Evolutionary conservation across 2,329 filamentous ascomycete genomes (phyloP).

Genomic region (Penicillium sp.): DNA sequence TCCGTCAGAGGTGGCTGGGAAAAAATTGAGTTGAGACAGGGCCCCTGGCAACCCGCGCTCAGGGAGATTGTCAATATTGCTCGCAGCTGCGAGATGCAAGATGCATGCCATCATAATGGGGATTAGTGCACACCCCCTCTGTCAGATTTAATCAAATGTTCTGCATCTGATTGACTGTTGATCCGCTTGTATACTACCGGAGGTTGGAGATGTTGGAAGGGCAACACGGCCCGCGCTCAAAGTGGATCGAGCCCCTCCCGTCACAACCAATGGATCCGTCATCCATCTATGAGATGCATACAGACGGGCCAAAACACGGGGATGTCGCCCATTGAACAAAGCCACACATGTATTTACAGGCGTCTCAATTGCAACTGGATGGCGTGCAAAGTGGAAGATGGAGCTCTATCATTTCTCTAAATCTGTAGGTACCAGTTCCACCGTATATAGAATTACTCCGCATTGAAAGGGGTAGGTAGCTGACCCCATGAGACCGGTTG

Average conservation of each 20-base stretch:
- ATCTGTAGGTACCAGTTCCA: no score
- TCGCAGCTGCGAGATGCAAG: not conserved
- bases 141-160: constrained; percentile 19
- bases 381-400: no score
- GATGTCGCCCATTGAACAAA: no score
- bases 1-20: constrained; percentile 34
- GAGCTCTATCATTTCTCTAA: no score
- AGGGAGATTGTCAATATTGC: not conserved
- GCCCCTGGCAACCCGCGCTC: not conserved
- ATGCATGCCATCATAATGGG: not conserved
- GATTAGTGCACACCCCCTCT: constrained; percentile 6
- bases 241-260: not conserved
- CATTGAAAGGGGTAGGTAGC: no score
- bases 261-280: not conserved
- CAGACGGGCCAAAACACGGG: not conserved
- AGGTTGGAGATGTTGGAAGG: constrained; percentile 9
- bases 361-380: no score
- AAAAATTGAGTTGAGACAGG: constrained; percentile 7
- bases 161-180: constrained; percentile 20
- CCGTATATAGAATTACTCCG: no score
- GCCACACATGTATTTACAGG: no score
- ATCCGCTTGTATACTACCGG: not conserved
- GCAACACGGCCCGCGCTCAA: constrained; percentile 10
- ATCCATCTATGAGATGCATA: not conserved
- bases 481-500: no score